A percentile compares a stretch with the other conserved stretches of the same genome.
Evolutionary conservation across 805 yeast genomes (phyloP).

Genomic region (Wickerhamiella parazyma): DNA sequence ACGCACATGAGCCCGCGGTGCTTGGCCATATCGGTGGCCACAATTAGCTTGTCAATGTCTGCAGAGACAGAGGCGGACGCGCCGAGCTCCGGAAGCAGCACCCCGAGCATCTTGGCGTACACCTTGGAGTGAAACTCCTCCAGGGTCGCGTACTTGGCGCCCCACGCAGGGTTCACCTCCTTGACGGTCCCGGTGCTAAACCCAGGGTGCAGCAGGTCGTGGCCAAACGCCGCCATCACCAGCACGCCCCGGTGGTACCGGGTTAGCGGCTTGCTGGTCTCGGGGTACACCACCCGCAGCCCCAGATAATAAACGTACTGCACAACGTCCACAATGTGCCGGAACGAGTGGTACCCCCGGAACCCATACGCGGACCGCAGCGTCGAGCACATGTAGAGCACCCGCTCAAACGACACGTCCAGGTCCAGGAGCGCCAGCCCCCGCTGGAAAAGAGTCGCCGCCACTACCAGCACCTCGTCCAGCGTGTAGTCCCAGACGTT

Average conservation of each 20-base stretch:
- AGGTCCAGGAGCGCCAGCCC: background rate
- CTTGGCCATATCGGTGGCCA: constrained; percentile 87
- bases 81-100: constrained; percentile 36
- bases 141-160: constrained; percentile 48
- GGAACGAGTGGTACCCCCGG: constrained; percentile 85
- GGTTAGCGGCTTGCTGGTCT: background rate
- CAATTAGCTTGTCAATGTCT: constrained; percentile 31
- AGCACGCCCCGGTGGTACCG: constrained; percentile 43
- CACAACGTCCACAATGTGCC: constrained; percentile 90
- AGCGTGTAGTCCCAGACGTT: background rate
- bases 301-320: constrained; percentile 61
- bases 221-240: constrained; percentile 77
- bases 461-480: constrained; percentile 1
- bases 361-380: constrained; percentile 68
- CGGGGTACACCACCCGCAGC: constrained; percentile 9
- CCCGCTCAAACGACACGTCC: background rate
- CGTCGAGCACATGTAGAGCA: constrained; percentile 17
- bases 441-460: background rate
- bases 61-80: constrained; percentile 14
- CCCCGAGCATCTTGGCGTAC: constrained; percentile 37
- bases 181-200: constrained; percentile 66
- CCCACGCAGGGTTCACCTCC: constrained; percentile 46
- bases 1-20: constrained; percentile 58
- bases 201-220: constrained; percentile 95
- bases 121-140: constrained; percentile 72